These are phyloP conservation scores for Colletotrichum spaethianum DNA, from an alignment of 2,329 filamentous ascomycete species.

Conservation along the genomic window DNA sequence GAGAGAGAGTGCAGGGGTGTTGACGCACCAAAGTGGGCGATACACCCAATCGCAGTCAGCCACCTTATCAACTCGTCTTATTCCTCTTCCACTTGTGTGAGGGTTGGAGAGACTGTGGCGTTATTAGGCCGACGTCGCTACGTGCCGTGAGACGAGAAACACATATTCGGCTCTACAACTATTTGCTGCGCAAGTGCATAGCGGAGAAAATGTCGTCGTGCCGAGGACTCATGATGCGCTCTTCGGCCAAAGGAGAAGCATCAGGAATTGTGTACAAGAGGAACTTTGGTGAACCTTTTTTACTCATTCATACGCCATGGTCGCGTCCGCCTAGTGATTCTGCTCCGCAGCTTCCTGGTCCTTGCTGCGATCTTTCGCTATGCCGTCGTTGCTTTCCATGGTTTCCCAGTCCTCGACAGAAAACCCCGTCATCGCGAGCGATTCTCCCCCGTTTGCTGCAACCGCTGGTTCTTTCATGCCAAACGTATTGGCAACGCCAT, in stretches of 20 bases:
- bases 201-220: neutral
- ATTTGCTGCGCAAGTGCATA: neutral
- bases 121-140: neutral
- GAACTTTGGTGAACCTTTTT: neutral
- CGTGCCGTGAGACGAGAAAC: neutral
- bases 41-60: conserved; percentile 27
- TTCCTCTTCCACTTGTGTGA: conserved; percentile 15
- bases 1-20: neutral
- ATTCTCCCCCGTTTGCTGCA: neutral
- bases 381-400: no score
- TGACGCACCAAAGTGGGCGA: conserved; percentile 27
- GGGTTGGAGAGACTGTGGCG: neutral
- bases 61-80: conserved; percentile 25
- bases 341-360: neutral
- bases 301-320: neutral
- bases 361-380: neutral
- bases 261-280: neutral
- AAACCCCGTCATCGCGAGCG: no score
- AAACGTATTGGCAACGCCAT: neutral
- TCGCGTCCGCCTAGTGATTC: neutral
- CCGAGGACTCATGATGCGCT: neutral
- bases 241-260: neutral
- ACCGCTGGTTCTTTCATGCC: neutral
- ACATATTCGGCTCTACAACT: neutral
- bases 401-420: no score